Percentiles rank a stretch among this genome's conserved stretches.
phyloP scores from a whole-genome alignment of 441 rosid species.

The Adansonia gregorii region DNA sequence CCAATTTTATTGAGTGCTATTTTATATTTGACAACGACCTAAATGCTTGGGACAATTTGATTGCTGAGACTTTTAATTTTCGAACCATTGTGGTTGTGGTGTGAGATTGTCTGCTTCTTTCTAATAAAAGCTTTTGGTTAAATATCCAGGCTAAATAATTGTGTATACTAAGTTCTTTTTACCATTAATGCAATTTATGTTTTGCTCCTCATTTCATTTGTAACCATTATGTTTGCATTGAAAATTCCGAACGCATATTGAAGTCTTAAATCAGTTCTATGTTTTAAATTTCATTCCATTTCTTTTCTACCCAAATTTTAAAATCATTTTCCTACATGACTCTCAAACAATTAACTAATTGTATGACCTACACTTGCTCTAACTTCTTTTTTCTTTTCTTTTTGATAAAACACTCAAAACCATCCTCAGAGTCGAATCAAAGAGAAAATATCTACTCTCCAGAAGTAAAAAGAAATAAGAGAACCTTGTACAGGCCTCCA shows the following conservation, averaged over 20 bases:
- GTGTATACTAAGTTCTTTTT: too few species aligned
- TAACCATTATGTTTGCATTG: too few species aligned
- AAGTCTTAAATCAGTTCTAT: not conserved
- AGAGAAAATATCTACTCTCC: not conserved
- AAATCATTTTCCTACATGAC: not conserved
- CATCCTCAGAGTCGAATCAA: not conserved
- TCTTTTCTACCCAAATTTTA: not conserved
- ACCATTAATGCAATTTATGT: too few species aligned
- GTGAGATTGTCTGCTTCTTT: not conserved
- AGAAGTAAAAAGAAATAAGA: too few species aligned
- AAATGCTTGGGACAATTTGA: not conserved
- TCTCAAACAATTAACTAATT: not conserved
- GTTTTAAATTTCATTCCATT: not conserved
- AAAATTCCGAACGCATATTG: too few species aligned
- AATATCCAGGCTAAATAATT: too few species aligned
- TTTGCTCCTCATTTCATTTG: too few species aligned
- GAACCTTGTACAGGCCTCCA: not conserved
- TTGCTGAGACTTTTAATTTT: not conserved
- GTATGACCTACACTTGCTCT: not conserved
- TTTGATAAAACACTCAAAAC: not conserved
- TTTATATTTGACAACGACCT: not conserved
- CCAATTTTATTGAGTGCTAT: not conserved
- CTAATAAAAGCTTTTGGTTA: not conserved
- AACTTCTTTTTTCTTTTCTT: not conserved
- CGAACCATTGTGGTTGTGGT: not conserved